Percentiles rank a stretch among this genome's conserved stretches.
phyloP scores from a whole-genome alignment of 2,329 filamentous ascomycete species.

The Fusarium illudens region DNA sequence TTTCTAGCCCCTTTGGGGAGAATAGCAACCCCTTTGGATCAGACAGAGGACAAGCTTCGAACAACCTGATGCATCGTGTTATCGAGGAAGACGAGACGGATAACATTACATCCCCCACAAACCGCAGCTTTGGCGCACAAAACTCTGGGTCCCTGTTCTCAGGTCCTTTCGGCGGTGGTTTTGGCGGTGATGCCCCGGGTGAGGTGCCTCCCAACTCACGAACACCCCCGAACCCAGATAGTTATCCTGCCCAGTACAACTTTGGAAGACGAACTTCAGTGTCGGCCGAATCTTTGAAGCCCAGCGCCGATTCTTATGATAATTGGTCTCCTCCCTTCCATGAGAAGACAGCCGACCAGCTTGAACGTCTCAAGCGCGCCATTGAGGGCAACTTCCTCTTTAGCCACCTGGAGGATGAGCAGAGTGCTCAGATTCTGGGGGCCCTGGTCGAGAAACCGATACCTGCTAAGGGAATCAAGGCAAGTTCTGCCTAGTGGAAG shows the following conservation, averaged over 20 bases:
- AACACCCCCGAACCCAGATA: conserved; percentile 66
- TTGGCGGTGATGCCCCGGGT: conserved; percentile 56
- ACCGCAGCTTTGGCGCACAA: conserved; percentile 62
- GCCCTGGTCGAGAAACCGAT: conserved; percentile 95
- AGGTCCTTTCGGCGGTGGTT: conserved; percentile 57
- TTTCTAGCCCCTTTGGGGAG: conserved; percentile 75
- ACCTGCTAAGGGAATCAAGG: conserved; percentile 84
- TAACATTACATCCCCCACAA: conserved; percentile 77
- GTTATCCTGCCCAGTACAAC: conserved; percentile 92
- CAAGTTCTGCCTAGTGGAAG: conserved; percentile 41
- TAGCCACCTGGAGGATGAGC: conserved; percentile 92
- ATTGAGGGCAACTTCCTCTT: conserved; percentile 94
- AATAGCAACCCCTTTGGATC: conserved; percentile 53
- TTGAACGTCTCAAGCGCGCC: conserved; percentile 78
- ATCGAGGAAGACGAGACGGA: conserved; percentile 89
- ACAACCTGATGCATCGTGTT: conserved; percentile 59
- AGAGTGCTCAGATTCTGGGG: conserved; percentile 84
- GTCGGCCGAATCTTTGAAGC: conserved; percentile 95
- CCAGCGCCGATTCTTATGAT: conserved; percentile 81
- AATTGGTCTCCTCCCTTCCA: conserved; percentile 91
- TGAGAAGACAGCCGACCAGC: conserved; percentile 83
- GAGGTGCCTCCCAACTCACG: conserved; percentile 58
- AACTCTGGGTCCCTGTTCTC: conserved; percentile 53
- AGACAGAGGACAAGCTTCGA: conserved; percentile 31
- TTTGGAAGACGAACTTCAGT: conserved; percentile 93